Conservation (phyloP, 805 yeast genomes). For the Saccharomycopsis microspora region DNA sequence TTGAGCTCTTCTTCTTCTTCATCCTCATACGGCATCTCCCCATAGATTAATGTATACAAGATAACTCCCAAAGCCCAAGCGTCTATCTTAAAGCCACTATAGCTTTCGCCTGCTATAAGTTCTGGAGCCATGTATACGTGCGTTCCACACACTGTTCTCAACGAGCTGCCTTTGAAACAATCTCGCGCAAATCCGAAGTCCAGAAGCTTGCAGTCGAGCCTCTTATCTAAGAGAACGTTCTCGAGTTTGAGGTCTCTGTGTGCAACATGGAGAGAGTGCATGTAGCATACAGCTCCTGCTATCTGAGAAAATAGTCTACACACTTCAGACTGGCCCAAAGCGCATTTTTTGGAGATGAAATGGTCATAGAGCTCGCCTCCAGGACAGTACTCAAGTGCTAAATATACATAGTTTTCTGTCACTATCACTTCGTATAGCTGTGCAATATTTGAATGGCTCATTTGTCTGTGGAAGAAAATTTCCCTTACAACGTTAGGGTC, state of each 20-base stretch:
- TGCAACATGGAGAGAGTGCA: constrained; percentile 66
- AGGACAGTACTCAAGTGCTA: constrained; percentile 84
- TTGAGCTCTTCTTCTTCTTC: constrained; percentile 56
- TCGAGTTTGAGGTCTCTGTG: constrained; percentile 83
- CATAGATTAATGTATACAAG: constrained; percentile 71
- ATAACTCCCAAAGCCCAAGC: constrained; percentile 91
- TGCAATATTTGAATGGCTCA: constrained; percentile 75
- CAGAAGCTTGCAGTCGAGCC: constrained; percentile 58
- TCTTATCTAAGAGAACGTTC: constrained; percentile 52
- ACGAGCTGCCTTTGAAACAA: constrained; percentile 38
- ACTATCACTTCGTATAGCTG: constrained; percentile 76
- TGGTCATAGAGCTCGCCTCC: constrained; percentile 67
- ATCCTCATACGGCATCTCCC: constrained; percentile 88
- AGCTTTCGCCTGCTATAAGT: constrained; percentile 40
- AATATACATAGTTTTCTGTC: constrained; percentile 71
- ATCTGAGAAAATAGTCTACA: constrained; percentile 51
- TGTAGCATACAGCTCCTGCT: constrained; percentile 46
- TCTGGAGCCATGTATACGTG: constrained; percentile 97
- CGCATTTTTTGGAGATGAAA: constrained; percentile 36
- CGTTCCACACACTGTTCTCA: constrained; percentile 89
- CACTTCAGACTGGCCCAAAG: constrained; percentile 40
- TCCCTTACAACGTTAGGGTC: constrained; percentile 88
- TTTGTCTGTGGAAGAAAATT: constrained; percentile 76
- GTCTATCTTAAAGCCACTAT: constrained; percentile 68
- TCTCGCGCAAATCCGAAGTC: constrained; percentile 95